These are phyloP conservation scores for Vitis hybrid DNA, from an alignment of 177 flowering plant genomes.

Conservation along the genomic window DNA sequence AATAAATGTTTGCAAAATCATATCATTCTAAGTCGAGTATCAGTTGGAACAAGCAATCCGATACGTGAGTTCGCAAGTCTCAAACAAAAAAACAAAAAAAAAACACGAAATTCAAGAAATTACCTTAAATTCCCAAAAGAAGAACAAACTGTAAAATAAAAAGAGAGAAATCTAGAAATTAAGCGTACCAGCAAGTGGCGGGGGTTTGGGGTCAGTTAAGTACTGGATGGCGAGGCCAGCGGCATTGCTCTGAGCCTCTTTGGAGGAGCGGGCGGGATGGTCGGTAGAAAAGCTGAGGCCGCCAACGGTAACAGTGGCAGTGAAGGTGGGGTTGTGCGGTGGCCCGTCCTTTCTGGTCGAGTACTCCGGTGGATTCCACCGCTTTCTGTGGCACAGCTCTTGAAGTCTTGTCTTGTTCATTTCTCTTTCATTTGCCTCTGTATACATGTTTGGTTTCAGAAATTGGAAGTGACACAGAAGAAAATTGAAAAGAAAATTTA, in stretches of 20 bases:
- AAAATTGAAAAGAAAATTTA: too few relatives aligned
- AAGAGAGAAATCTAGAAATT: not conserved
- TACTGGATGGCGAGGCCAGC: constrained; percentile 27
- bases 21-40: too few relatives aligned
- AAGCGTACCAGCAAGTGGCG: not conserved
- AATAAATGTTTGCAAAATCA: too few relatives aligned
- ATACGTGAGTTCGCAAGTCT: too few relatives aligned
- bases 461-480: too few relatives aligned
- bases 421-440: not conserved
- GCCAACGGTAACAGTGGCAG: constrained; percentile 29
- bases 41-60: too few relatives aligned
- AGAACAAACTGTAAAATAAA: not conserved
- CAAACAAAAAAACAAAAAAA: too few relatives aligned
- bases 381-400: constrained; percentile 41
- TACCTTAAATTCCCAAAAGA: not conserved
- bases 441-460: too few relatives aligned
- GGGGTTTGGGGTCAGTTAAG: constrained; percentile 7
- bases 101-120: too few relatives aligned
- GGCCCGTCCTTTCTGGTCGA: constrained; percentile 31
- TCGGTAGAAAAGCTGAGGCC: constrained; percentile 20
- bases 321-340: constrained; percentile 30
- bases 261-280: constrained; percentile 6
- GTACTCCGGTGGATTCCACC: constrained; percentile 48
- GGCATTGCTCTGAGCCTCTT: constrained; percentile 38
- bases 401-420: constrained; percentile 59